A percentile compares a stretch with the other conserved stretches of the same genome.
phyloP scores from a whole-genome alignment of 1,284 basidiomycete species.

The Sparassis latifolia region DNA sequence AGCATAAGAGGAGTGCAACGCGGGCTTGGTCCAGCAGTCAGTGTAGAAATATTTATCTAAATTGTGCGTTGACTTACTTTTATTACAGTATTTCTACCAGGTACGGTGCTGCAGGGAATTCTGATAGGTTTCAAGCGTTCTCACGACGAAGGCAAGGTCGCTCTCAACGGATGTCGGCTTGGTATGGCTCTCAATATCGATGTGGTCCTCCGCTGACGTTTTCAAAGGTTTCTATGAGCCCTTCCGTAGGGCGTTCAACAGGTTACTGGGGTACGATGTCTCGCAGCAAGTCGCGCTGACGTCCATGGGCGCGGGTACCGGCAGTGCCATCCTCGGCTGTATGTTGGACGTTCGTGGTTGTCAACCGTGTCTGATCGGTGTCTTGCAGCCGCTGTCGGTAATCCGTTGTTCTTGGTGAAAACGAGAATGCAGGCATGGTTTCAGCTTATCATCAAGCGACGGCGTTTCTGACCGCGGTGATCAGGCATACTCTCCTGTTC shows the following conservation, averaged over 20 bases:
- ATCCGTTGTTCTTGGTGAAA: constrained; percentile 96
- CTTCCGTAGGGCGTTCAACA: constrained; percentile 71
- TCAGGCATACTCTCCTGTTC: constrained; percentile 83
- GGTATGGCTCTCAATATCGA: constrained; percentile 39
- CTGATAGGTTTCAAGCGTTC: constrained; percentile 1
- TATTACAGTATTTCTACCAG: constrained; percentile 80
- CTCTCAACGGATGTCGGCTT: constrained; percentile 91
- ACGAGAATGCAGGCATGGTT: constrained; percentile 85
- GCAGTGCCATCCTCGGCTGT: constrained; percentile 89
- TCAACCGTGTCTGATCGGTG: not conserved
- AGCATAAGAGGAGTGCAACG: constrained; percentile 88
- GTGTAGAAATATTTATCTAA: constrained; percentile 26
- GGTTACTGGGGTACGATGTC: constrained; percentile 55
- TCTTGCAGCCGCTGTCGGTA: constrained; percentile 53
- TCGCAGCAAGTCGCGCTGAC: constrained; percentile 67
- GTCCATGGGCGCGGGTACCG: constrained; percentile 80
- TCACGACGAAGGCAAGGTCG: constrained; percentile 44
- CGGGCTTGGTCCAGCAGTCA: constrained; percentile 83
- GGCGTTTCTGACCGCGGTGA: not conserved
- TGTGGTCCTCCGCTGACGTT: no score
- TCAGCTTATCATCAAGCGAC: not conserved
- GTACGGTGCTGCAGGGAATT: constrained; percentile 32
- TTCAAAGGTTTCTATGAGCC: constrained; percentile 90
- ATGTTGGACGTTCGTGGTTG: constrained; percentile 14
- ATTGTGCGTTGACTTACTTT: constrained; percentile 1